Evolutionary conservation across 1,284 basidiomycete genomes (phyloP).

Genomic region (Porodaedalea pini): DNA sequence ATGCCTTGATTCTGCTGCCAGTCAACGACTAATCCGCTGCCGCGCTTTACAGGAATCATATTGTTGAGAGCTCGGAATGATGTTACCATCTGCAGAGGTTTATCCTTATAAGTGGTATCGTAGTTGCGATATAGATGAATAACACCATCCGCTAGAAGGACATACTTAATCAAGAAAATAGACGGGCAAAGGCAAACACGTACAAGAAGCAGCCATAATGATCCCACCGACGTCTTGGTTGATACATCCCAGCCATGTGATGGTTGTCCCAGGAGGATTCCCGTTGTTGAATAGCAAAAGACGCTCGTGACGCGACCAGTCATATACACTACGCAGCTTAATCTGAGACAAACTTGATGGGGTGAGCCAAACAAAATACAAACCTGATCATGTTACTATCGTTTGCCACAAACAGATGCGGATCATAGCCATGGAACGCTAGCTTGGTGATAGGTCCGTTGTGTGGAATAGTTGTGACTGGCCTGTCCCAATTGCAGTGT

Average conservation of each 20-base stretch:
- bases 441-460: constrained; percentile 72
- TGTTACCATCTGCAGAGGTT: constrained; percentile 82
- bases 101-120: constrained; percentile 59
- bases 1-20: constrained; percentile 93
- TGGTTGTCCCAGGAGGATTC: constrained; percentile 76
- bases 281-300: constrained; percentile 88
- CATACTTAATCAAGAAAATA: constrained; percentile 3
- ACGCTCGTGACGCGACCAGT: constrained; percentile 83
- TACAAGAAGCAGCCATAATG: constrained; percentile 85
- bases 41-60: constrained; percentile 66
- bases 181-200: constrained; percentile 26
- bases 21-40: constrained; percentile 83
- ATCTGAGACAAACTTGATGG: neutral
- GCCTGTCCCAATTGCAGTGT: constrained; percentile 72
- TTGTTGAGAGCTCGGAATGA: constrained; percentile 90
- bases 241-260: constrained; percentile 90
- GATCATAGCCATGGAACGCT: constrained; percentile 91
- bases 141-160: constrained; percentile 75
- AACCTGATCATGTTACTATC: constrained; percentile 87
- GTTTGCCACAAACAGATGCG: constrained; percentile 83
- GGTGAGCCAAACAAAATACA: constrained; percentile 19
- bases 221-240: constrained; percentile 95
- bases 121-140: constrained; percentile 93
- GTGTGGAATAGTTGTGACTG: constrained; percentile 72
- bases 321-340: constrained; percentile 74